Evolutionary conservation across 1,284 basidiomycete genomes (phyloP).

Genomic region (Malassezia japonica): DNA sequence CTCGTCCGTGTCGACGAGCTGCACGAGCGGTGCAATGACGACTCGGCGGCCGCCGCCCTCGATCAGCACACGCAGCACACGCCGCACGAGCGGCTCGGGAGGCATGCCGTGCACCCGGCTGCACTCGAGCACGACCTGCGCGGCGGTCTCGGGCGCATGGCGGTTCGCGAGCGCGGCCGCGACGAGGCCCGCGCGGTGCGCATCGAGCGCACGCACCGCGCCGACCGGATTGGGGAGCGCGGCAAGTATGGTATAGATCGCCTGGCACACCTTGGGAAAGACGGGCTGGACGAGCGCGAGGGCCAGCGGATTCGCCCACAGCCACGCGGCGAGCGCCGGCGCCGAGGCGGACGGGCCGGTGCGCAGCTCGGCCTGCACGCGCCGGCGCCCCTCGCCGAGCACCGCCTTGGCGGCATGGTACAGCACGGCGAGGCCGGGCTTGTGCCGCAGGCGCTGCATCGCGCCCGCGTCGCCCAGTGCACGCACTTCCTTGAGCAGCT

Average conservation of each 20-base stretch:
- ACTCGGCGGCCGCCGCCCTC: neutral
- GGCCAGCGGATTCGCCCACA: slow-evolving; percentile 5
- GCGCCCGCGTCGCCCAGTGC: neutral
- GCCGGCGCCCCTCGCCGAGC: neutral
- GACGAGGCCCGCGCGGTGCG: neutral
- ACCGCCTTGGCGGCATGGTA: neutral
- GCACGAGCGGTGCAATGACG: slow-evolving; percentile 4
- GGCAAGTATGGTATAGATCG: slow-evolving; percentile 9
- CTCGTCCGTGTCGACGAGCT: slow-evolving; percentile 2
- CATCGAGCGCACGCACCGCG: neutral
- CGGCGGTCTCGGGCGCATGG: slow-evolving; percentile 8
- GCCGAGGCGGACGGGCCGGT: neutral
- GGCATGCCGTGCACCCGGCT: neutral
- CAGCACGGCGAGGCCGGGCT: neutral
- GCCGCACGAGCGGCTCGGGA: slow-evolving; percentile 11
- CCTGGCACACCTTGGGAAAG: slow-evolving; percentile 11
- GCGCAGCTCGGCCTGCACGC: neutral
- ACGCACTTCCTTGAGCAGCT: neutral
- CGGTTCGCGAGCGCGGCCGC: slow-evolving; percentile 14
- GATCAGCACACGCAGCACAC: slow-evolving; percentile 7
- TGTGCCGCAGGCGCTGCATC: neutral
- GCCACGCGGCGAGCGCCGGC: slow-evolving; percentile 3
- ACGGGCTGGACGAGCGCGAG: slow-evolving; percentile 12
- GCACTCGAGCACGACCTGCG: neutral
- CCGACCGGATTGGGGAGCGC: slow-evolving; percentile 1